Evolutionary conservation across 2,329 filamentous ascomycete species (phyloP), one percentile per base, ranked within the genome.

Genomic region (Colletotrichum sp.): DNA sequence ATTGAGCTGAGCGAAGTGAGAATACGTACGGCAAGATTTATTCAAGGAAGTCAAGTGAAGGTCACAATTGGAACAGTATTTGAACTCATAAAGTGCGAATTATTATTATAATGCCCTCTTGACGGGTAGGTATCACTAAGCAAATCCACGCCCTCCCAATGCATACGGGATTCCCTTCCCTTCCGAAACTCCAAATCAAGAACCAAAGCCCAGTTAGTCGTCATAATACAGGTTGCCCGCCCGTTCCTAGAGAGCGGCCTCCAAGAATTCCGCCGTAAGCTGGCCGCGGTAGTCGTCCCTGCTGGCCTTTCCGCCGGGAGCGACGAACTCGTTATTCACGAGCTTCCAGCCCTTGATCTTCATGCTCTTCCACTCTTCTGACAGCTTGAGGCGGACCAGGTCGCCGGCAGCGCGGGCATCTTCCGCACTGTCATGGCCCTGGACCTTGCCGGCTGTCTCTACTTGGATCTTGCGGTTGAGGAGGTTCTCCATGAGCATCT

Each of bases 341-440:
- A 94, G 81, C 44, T 79, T 87, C 94, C 95, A 98, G 0, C 95
- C 95, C 27, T 90, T 85, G 55, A 85, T 84, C 83, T 91, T 89
- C 88, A 97, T 87, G 36, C 85, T 84, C 77, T 89, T 91, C 95
- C 95, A 98, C 77, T 92, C 89, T 71, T 93, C 89, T 68, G 88
- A 89, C 8, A 98, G 89, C 83, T 93, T 94, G 66, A 92, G 88
- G 63, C 94, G 88, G 0, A 98, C 94, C 68, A 99, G 84, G 76
- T 98, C 96, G 1, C 96, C 97, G 0, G 98, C 96, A 0, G 96
- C 95, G 63, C 93, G 90, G 1, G 97, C 95, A 82, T 99, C 97
- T 83, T 99, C 97, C 30, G 93, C 94, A 30, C 95, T 98, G 85
- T 99, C 97, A 83, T 99, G 97, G 0, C 97, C 97, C 25, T 86